Evolutionary conservation across 2,329 filamentous ascomycete species (phyloP).

Genomic region (Annulohypoxylon truncatum): DNA sequence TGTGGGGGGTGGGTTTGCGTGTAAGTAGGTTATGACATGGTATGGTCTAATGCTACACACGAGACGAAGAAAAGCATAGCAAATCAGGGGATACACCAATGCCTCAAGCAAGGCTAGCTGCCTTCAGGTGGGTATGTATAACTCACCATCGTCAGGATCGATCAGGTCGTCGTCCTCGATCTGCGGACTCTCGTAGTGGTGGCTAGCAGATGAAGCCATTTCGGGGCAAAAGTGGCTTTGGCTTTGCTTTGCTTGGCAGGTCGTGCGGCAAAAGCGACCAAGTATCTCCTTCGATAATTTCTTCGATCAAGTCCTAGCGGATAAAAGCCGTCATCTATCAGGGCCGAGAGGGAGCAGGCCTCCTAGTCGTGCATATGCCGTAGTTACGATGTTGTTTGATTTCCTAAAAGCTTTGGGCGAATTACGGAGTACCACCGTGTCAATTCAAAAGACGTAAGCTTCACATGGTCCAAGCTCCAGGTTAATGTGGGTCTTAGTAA

Average conservation of each 20-base stretch:
- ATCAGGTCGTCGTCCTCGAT: constrained; percentile 76
- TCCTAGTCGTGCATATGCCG: constrained; percentile 9
- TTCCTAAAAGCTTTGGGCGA: constrained; percentile 17
- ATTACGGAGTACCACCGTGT: constrained; percentile 29
- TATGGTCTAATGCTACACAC: neutral
- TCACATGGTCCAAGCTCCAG: constrained; percentile 22
- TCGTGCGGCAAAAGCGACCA: neutral
- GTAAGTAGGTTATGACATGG: neutral
- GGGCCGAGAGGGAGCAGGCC: neutral
- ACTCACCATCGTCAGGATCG: constrained; percentile 80
- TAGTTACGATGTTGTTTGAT: constrained; percentile 17
- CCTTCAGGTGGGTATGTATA: neutral
- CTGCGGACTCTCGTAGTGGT: constrained; percentile 71
- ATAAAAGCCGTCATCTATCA: neutral
- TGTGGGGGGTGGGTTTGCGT: constrained; percentile 60
- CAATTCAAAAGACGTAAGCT: constrained; percentile 29
- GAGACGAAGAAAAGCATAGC: too few relatives aligned
- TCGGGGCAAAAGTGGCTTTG: constrained; percentile 11
- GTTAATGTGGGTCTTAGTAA: neutral
- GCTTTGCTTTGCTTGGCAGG: neutral
- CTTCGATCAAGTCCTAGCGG: neutral
- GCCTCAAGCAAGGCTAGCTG: neutral
- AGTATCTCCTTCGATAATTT: constrained; percentile 1
- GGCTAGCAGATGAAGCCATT: constrained; percentile 60
- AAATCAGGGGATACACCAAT: neutral